Base-by-base conservation (phyloP, 208 protist genomes). In the Leishmania mexicana region DNA sequence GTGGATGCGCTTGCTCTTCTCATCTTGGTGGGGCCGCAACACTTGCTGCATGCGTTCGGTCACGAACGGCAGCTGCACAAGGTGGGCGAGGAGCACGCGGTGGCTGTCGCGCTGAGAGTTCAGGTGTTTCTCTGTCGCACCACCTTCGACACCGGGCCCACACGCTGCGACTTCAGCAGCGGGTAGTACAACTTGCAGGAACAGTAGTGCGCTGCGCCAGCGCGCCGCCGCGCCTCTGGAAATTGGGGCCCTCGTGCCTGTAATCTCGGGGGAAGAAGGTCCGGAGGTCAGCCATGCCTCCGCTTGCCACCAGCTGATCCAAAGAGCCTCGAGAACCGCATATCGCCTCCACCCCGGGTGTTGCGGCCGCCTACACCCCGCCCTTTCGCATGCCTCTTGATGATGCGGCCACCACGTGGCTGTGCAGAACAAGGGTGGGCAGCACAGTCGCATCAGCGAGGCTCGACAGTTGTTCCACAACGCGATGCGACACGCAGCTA, bases 401-500 rank as follows among this genome's bases (percentile, higher is more conserved):
- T 58, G 8, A 24, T 17, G 73, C 19, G 53, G 51, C 40, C 40
- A 31, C 64, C 24, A 24, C 72, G 45, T n/a, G 38, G 64, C 28
- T 58, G 64, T 31, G 7, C 45, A 75, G 74, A 31, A 65, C 4
- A 75, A 28, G 65, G 77, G 76, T 15, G 82, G 64, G 28, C 72
- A 35, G 40, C 38, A 81, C 15, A 85, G 75, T 7, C 77, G 53
- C 8, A 15, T n/a, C 40, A 82, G 64, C 13, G 74, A 65, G 42
- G 62, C 74, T 21, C n/a, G 38, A 68, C 65, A 67, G 38, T 54
- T 58, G 51, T 88, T 88, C 85, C 81, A 85, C n/a, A 88, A 38
- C 13, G 85, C 85, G 11, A 77, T 85, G 10, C 85, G 71, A 49
- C 78, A 85, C 15, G 82, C 82, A 42, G 82, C 82, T 38, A 82